phyloP scores from a whole-genome alignment of 495 filamentous ascomycete genomes.

The Aspergillus saccharolyticus region DNA sequence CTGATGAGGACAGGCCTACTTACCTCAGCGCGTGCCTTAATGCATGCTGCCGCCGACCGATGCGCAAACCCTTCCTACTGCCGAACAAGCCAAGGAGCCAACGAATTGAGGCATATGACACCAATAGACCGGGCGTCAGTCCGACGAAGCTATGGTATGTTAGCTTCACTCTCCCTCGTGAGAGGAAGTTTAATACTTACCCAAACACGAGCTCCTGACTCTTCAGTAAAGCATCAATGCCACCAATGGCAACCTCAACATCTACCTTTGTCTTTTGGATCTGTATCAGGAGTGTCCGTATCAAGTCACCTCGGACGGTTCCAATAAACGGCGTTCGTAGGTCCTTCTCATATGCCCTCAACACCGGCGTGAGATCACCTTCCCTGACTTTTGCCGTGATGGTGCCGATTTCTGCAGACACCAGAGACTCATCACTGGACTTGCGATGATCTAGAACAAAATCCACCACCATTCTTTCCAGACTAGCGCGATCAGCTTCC shows the following conservation, averaged over 20 bases:
- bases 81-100: slow-evolving; percentile 67
- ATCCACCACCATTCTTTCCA: slow-evolving; percentile 97
- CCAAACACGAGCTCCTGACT: slow-evolving; percentile 97
- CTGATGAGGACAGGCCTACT: slow-evolving; percentile 3
- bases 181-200: slow-evolving; percentile 22
- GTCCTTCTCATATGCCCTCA: slow-evolving; percentile 86
- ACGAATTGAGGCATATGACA: slow-evolving; percentile 66
- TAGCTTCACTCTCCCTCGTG: slow-evolving; percentile 10
- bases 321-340: slow-evolving; percentile 72
- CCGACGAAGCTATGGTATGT: slow-evolving; percentile 65
- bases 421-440: slow-evolving; percentile 22
- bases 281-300: slow-evolving; percentile 88
- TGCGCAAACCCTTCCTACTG: slow-evolving; percentile 58
- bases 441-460: slow-evolving; percentile 77
- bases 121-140: slow-evolving; percentile 82
- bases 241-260: slow-evolving; percentile 89
- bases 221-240: slow-evolving; percentile 87
- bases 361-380: slow-evolving; percentile 86
- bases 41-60: slow-evolving; percentile 55
- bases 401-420: slow-evolving; percentile 51
- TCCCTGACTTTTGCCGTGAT: slow-evolving; percentile 76
- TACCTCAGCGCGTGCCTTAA: slow-evolving; percentile 69
- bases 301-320: slow-evolving; percentile 75
- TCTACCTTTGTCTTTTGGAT: slow-evolving; percentile 99
- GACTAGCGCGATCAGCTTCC: slow-evolving; percentile 78